Conservation (phyloP, 371 early-diverging fungal genomes). For the Mortierella sp. region DNA sequence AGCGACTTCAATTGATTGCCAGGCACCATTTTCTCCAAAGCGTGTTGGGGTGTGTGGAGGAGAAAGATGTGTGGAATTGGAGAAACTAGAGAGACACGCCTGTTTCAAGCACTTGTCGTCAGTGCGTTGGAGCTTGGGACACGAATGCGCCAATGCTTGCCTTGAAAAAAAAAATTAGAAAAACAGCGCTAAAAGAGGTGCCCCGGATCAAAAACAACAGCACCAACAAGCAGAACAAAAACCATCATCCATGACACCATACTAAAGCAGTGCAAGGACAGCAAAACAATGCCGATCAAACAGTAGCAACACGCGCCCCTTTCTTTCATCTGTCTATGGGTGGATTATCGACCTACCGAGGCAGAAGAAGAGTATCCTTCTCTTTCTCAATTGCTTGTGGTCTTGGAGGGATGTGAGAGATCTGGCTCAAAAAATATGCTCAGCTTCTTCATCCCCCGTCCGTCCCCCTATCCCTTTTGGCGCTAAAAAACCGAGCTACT, state of each 20-base stretch:
- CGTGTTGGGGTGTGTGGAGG: not conserved
- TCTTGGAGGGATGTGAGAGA: too few species aligned
- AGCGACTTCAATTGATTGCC: not conserved
- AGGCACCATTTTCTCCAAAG: not conserved
- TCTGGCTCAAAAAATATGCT: not conserved
- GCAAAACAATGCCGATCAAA: not conserved
- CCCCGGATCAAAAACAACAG: constrained; percentile 5
- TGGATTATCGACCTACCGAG: too few species aligned
- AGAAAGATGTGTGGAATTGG: not conserved
- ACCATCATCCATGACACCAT: not conserved
- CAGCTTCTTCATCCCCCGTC: not conserved
- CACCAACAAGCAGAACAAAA: not conserved
- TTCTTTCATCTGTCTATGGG: too few species aligned
- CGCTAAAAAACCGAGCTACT: constrained; percentile 8
- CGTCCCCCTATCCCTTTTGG: not conserved
- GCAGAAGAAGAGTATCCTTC: too few species aligned
- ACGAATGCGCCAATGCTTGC: not conserved
- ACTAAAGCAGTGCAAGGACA: not conserved
- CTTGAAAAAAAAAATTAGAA: not conserved
- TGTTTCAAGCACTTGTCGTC: not conserved
- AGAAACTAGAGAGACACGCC: not conserved
- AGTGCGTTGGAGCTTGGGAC: not conserved
- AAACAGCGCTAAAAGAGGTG: not conserved
- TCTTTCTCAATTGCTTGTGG: too few species aligned
- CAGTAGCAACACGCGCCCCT: not conserved